These are phyloP conservation scores for Blastocladiella emersonii DNA, from an alignment of 371 early-diverging fungal genomes.

Conservation along the genomic window DNA sequence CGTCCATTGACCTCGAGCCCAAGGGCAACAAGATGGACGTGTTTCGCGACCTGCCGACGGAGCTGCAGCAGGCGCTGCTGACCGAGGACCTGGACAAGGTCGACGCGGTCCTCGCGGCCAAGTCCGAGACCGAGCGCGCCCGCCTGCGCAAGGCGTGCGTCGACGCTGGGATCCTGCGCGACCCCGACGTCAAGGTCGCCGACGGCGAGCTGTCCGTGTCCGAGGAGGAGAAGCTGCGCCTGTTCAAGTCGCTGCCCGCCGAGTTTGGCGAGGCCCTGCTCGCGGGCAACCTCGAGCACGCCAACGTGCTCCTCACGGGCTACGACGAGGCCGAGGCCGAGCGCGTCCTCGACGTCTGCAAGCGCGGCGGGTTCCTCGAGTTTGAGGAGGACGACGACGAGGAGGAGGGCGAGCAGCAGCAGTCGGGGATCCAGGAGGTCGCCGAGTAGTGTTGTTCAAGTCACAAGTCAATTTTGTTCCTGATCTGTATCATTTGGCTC, in stretches of 20 bases:
- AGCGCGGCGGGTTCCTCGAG: constrained; percentile 54
- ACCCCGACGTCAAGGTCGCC: background rate
- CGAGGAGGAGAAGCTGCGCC: constrained; percentile 31
- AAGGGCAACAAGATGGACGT: constrained; percentile 38
- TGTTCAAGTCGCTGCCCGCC: constrained; percentile 50
- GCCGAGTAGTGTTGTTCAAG: no score
- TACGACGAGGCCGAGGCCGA: constrained; percentile 59
- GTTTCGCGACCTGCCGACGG: constrained; percentile 49
- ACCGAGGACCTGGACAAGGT: constrained; percentile 62
- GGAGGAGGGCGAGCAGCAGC: background rate
- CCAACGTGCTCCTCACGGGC: constrained; percentile 62
- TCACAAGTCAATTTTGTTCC: no score
- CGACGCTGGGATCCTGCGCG: background rate
- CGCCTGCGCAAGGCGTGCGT: background rate
- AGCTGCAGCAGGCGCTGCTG: constrained; percentile 61
- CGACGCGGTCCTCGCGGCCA: constrained; percentile 58
- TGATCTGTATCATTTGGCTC: no score
- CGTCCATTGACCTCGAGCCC: constrained; percentile 24
- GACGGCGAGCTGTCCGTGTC: background rate
- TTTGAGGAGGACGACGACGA: constrained; percentile 26
- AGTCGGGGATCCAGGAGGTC: background rate
- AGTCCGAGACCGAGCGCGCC: constrained; percentile 11
- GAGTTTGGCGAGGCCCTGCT: constrained; percentile 61
- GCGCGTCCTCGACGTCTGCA: constrained; percentile 49
- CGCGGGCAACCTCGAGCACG: constrained; percentile 54